Conservation (phyloP, 371 early-diverging fungal species). For the Sporodiniella umbellata region DNA sequence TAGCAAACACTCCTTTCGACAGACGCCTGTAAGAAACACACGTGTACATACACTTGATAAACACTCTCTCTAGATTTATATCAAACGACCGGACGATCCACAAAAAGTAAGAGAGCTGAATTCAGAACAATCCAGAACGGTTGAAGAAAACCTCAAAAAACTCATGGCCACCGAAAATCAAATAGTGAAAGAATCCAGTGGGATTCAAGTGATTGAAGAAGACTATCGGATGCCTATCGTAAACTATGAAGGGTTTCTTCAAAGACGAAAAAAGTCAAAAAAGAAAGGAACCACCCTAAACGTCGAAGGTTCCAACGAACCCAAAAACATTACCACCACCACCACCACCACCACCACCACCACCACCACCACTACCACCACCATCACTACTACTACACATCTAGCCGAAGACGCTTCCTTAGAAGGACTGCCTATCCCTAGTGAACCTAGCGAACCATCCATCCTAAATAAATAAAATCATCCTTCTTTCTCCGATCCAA, state of each 20-base stretch:
- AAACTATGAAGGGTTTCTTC: slow-evolving; percentile 49
- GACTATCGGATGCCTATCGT: slow-evolving; percentile 45
- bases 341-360: too few species aligned
- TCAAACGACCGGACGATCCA: slow-evolving; percentile 56
- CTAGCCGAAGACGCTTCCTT: too few species aligned
- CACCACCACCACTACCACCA: too few species aligned
- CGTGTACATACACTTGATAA: neutral
- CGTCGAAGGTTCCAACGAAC: slow-evolving; percentile 18
- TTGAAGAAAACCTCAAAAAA: slow-evolving; percentile 59
- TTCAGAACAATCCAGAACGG: slow-evolving; percentile 60
- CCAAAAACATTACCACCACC: too few species aligned
- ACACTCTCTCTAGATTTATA: slow-evolving; percentile 43
- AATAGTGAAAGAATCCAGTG: slow-evolving; percentile 34
- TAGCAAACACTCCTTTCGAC: slow-evolving; percentile 57
- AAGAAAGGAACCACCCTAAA: slow-evolving; percentile 22
- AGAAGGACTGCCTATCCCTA: too few species aligned
- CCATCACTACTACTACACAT: too few species aligned
- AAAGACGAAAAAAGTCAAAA: slow-evolving; percentile 41
- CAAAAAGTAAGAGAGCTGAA: slow-evolving; percentile 59
- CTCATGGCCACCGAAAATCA: slow-evolving; percentile 57
- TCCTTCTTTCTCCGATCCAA: too few species aligned
- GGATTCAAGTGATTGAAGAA: slow-evolving; percentile 13
- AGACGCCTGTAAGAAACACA: slow-evolving; percentile 51
- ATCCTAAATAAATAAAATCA: too few species aligned
- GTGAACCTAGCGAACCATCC: too few species aligned